Evolutionary conservation across 331 rosid species (phyloP).

Genomic region (Rhamnella rubrinervis): DNA sequence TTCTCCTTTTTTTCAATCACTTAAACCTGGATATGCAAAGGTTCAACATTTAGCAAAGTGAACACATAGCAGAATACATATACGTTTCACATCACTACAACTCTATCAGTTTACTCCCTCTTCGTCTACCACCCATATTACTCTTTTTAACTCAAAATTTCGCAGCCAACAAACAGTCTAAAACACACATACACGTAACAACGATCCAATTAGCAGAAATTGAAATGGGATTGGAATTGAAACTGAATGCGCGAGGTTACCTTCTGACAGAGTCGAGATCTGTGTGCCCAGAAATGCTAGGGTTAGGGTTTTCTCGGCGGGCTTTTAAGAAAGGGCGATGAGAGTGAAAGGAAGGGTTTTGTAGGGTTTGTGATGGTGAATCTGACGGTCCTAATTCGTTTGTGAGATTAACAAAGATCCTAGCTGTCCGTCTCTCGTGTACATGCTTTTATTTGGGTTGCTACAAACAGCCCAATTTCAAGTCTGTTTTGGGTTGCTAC

Average conservation of each 20-base stretch:
- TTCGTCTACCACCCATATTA: too few relatives aligned
- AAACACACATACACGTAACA: neutral
- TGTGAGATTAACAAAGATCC: neutral
- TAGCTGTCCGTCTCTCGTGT: constrained; percentile 5
- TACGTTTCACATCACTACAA: too few relatives aligned
- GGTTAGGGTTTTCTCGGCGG: constrained; percentile 32
- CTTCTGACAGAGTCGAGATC: too few relatives aligned
- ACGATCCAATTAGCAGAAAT: neutral
- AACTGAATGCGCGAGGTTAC: neutral
- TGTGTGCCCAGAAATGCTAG: neutral
- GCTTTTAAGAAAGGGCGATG: neutral
- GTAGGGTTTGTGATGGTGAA: constrained; percentile 1
- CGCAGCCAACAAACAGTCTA: neutral
- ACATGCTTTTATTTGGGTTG: too few relatives aligned
- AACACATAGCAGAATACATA: too few relatives aligned
- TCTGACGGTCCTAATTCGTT: constrained; percentile 19
- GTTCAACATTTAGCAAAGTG: too few relatives aligned
- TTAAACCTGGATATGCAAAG: too few relatives aligned
- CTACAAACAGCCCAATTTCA: too few relatives aligned
- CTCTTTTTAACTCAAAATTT: neutral
- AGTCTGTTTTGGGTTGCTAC: too few relatives aligned
- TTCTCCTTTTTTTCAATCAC: too few relatives aligned
- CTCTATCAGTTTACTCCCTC: too few relatives aligned
- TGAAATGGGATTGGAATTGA: neutral
- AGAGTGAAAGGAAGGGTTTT: constrained; percentile 32